Base-by-base conservation (phyloP, 2,329 filamentous ascomycete genomes). In the Metarhizium sp. region DNA sequence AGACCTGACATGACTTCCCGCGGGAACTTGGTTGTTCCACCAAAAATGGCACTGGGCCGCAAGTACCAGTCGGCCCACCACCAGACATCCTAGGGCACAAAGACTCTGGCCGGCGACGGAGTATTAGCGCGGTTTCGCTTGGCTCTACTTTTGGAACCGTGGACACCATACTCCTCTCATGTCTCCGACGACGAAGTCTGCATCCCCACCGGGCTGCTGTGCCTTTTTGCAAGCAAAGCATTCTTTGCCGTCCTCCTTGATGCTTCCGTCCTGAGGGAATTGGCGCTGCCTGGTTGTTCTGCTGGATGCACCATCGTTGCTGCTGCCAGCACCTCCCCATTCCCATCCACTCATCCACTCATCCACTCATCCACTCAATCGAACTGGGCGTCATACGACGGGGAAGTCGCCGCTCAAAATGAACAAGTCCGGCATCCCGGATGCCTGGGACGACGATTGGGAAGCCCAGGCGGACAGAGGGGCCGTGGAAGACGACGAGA, bases 391-490 rank as follows among this genome's bases (percentile, higher is more conserved):
- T 46, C 4, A 46, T 52, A 38, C 51, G 5, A 20, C 48, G 16
- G 4, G 16, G 34, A 7, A 43, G n/a, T 14, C 32, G 49, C 46
- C 43, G 43, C 43, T 60, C 62, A 75, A 72, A 68, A 77, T 77
- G 76, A 75, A 74, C 72, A 73, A 68, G 40, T 57, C 62, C 16
- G 71, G 70, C 25, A 70, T 86, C 57, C 85, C 88, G 42, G 83
- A 91, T 69, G 92, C 90, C 20, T 96, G 92, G 92, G 80, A 95
- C 63, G 88, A 94, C 63, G 89, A 96, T 66, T 97, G 92, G 91
- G 89, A 92, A 68, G 73, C 76, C 6, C 80, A 87, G 66, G 90
- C 88, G 56, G 90, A 95, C 69, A 78, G 68, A 56, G 63, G 70
- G 32, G 68, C 70, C 46, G 67, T 74, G 25, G 67, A 70, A 50